Conservation (phyloP, 208 protist genomes). For the Trichomonas vaginalis region DNA sequence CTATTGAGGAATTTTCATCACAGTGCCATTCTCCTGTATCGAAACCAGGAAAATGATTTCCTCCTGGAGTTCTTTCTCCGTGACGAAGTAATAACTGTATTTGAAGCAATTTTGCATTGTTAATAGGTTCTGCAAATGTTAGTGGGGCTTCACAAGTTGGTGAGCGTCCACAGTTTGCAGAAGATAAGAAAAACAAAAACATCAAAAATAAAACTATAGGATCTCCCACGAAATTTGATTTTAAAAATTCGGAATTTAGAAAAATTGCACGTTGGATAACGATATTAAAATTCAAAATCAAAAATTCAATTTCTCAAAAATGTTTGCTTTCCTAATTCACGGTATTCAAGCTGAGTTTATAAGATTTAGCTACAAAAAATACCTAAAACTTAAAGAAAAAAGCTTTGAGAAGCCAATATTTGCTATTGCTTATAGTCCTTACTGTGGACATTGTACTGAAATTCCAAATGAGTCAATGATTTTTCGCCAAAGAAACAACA, state of each 20-base stretch:
- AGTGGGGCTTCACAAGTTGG: background rate
- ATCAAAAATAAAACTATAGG: too few species aligned
- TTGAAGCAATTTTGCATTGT: background rate
- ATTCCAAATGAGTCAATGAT: background rate
- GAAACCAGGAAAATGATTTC: background rate
- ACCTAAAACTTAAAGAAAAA: background rate
- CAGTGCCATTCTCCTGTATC: background rate
- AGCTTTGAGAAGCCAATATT: background rate
- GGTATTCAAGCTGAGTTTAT: background rate
- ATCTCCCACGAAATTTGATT: too few species aligned
- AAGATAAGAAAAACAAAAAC: too few species aligned
- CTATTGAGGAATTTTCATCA: background rate
- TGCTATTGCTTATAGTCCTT: background rate
- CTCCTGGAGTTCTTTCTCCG: background rate
- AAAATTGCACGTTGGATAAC: too few species aligned
- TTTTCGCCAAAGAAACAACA: background rate
- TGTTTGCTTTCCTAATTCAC: background rate
- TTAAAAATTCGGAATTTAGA: too few species aligned
- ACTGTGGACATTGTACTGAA: background rate
- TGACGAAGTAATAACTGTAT: background rate
- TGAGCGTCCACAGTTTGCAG: too few species aligned
- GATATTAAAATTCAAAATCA: too few species aligned
- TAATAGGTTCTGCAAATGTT: background rate
- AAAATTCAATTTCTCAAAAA: too few species aligned
- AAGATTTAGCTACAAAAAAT: background rate